Evolutionary conservation across 2,329 filamentous ascomycete species (phyloP).

Genomic region (Curvularia lunata): DNA sequence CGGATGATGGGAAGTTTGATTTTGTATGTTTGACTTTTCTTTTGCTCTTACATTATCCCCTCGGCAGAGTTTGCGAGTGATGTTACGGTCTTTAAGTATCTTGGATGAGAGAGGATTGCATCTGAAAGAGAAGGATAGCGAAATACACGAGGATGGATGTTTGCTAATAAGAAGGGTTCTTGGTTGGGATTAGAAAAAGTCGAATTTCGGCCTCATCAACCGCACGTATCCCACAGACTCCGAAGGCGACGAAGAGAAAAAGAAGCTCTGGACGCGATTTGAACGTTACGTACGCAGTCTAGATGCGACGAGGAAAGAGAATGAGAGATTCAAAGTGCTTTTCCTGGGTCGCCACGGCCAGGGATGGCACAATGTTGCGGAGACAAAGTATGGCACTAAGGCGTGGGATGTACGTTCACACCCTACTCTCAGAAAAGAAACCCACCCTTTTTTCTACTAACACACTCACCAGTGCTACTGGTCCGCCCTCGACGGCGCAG

Average conservation of each 20-base stretch:
- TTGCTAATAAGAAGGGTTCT: background rate
- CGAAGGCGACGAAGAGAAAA: conserved; percentile 44
- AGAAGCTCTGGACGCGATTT: conserved; percentile 66
- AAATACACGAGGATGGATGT: background rate
- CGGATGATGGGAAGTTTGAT: conserved; percentile 64
- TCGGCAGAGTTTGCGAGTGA: background rate
- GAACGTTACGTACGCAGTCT: conserved; percentile 61
- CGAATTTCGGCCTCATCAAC: conserved; percentile 71
- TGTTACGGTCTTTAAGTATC: background rate
- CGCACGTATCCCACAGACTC: conserved; percentile 60
- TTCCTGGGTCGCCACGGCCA: conserved; percentile 74
- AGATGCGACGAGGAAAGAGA: conserved; percentile 53
- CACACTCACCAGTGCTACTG: conserved; percentile 62
- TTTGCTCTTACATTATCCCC: no score
- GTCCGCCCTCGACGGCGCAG: conserved; percentile 67
- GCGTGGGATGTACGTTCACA: conserved; percentile 70
- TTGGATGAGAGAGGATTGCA: background rate
- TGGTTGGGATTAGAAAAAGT: conserved; percentile 3
- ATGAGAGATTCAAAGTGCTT: conserved; percentile 67
- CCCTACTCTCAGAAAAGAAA: no score
- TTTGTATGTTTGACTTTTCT: conserved; percentile 57
- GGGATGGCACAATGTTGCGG: conserved; percentile 69
- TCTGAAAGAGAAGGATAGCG: background rate
- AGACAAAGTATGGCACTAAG: conserved; percentile 70
- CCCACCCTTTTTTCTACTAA: background rate